phyloP scores from a whole-genome alignment of 176 grass and related monocot species.

The Hordeum marinum region DNA sequence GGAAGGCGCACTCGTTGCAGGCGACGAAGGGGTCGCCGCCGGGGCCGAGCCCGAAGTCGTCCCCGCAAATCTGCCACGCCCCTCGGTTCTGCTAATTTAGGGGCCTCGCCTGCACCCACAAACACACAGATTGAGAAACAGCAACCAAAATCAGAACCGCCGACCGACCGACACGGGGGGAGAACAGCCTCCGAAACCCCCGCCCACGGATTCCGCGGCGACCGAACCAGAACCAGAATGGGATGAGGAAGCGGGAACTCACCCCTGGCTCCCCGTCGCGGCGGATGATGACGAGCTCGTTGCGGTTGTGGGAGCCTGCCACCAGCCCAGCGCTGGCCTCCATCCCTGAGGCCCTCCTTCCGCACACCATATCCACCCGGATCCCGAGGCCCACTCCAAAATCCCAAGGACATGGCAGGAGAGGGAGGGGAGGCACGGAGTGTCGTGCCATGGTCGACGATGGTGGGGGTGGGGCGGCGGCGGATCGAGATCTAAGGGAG shows the following conservation, averaged over 20 bases:
- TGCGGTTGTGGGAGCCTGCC: conserved; percentile 86
- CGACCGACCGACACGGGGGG: too few relatives aligned
- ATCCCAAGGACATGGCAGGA: too few relatives aligned
- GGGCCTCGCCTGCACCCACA: conserved; percentile 30
- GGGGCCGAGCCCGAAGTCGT: conserved; percentile 36
- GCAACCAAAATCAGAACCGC: too few relatives aligned
- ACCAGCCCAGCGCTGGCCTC: conserved; percentile 88
- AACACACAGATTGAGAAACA: neutral
- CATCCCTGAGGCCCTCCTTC: conserved; percentile 22
- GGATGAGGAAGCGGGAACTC: neutral
- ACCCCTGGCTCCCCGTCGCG: conserved; percentile 88
- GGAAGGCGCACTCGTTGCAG: conserved; percentile 81
- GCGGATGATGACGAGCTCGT: conserved; percentile 93
- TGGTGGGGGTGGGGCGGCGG: too few relatives aligned
- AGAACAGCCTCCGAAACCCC: neutral
- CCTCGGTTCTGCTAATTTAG: conserved; percentile 47
- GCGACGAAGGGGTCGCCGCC: conserved; percentile 53
- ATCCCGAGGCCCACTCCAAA: neutral
- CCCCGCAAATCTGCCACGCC: conserved; percentile 80
- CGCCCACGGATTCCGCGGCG: neutral
- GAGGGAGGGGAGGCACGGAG: neutral
- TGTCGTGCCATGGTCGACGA: too few relatives aligned
- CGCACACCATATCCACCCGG: conserved; percentile 20
- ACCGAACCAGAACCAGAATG: neutral
- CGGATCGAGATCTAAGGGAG: too few relatives aligned